These are phyloP conservation scores for Ulmus americana DNA, from an alignment of 331 rosid species.

Conservation along the genomic window DNA sequence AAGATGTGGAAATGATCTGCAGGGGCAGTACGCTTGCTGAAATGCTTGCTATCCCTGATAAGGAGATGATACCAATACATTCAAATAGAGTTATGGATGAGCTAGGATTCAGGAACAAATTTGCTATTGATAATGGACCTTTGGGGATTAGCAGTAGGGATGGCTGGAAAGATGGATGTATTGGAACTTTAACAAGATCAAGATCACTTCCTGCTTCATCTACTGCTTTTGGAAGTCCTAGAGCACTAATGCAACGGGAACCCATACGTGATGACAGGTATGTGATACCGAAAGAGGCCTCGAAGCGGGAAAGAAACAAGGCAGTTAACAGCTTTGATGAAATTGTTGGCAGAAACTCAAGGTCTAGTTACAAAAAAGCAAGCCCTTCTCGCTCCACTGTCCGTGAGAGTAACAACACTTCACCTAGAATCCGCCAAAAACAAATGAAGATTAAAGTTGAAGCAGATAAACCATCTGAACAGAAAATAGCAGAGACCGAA, in stretches of 20 bases:
- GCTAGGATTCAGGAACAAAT: constrained; percentile 33
- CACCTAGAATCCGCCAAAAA: constrained; percentile 32
- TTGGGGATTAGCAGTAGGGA: constrained; percentile 93
- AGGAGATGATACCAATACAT: constrained; percentile 33
- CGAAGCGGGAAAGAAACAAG: constrained; percentile 43
- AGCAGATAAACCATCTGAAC: constrained; percentile 29
- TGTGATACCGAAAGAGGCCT: constrained; percentile 38
- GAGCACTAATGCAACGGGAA: constrained; percentile 31
- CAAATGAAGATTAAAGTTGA: constrained; percentile 23
- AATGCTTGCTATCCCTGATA: constrained; percentile 75
- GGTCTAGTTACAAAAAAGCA: constrained; percentile 48
- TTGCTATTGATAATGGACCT: constrained; percentile 46
- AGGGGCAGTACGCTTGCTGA: constrained; percentile 87
- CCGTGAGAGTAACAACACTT: constrained; percentile 37
- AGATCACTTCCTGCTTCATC: constrained; percentile 79
- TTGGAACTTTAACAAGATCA: constrained; percentile 51
- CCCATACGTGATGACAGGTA: constrained; percentile 45
- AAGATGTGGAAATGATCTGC: constrained; percentile 38
- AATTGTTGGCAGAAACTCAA: constrained; percentile 37
- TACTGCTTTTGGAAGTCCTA: constrained; percentile 53
- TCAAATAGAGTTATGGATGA: constrained; percentile 28
- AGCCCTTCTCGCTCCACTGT: constrained; percentile 38
- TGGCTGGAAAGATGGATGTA: constrained; percentile 75
- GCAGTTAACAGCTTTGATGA: constrained; percentile 25
- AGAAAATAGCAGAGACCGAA: constrained; percentile 25